phyloP scores from a whole-genome alignment of 257 asterid genomes.

The Rubia yunnanensis region DNA sequence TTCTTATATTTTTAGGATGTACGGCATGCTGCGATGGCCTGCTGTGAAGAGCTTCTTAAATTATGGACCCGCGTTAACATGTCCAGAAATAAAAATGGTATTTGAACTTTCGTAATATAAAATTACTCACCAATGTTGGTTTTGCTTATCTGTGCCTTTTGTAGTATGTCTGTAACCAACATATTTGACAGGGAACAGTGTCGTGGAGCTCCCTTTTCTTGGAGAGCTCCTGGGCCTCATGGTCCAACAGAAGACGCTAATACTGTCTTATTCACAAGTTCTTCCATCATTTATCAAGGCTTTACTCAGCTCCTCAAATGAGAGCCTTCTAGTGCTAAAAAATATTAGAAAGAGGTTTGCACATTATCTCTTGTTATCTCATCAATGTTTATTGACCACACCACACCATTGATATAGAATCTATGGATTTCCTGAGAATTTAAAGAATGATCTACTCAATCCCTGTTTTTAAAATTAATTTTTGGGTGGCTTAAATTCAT shows the following conservation, averaged over 20 bases:
- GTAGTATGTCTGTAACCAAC: constrained; percentile 17
- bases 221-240: constrained; percentile 60
- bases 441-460: background rate
- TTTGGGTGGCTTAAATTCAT: background rate
- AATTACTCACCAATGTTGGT: background rate
- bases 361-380: background rate
- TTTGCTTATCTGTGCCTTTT: background rate
- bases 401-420: background rate
- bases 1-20: constrained; percentile 38
- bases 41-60: constrained; percentile 46
- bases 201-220: constrained; percentile 35
- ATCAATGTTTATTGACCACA: background rate
- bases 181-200: constrained; percentile 44
- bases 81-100: constrained; percentile 45
- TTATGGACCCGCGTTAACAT: constrained; percentile 32
- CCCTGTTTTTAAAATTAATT: background rate
- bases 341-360: constrained; percentile 50
- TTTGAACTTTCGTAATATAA: background rate
- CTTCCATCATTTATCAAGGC: constrained; percentile 56
- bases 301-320: constrained; percentile 51
- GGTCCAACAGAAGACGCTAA: constrained; percentile 64
- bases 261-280: constrained; percentile 58
- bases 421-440: background rate
- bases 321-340: constrained; percentile 52
- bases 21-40: constrained; percentile 61